A percentile compares a stretch with the other conserved stretches of the same genome.
Conservation (phyloP, 305 asterid genomes). For the Fraxinus nigra region DNA sequence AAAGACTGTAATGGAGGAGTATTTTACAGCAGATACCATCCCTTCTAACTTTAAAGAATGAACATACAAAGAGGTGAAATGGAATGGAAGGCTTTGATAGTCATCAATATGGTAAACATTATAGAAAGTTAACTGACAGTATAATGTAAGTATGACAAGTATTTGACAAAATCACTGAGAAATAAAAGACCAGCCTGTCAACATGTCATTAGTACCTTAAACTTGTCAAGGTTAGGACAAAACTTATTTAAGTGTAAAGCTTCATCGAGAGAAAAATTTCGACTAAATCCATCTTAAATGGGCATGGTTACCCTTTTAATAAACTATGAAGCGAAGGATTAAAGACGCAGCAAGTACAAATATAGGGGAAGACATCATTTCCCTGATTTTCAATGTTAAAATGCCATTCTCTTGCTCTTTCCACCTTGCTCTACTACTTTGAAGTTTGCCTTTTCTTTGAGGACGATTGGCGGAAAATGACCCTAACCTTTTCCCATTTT, state of each 20-base stretch:
- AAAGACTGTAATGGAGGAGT: conserved; percentile 50
- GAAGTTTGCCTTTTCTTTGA: background rate
- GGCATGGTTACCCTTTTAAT: conserved; percentile 56
- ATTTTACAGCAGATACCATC: conserved; percentile 54
- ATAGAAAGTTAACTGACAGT: background rate
- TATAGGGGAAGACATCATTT: conserved; percentile 43
- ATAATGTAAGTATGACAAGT: background rate
- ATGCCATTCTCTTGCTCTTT: conserved; percentile 6
- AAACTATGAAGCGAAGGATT: conserved; percentile 44
- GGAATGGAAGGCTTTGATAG: background rate
- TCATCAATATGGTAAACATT: background rate
- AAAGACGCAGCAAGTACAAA: conserved; percentile 42
- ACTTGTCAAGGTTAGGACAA: background rate
- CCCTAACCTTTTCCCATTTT: background rate
- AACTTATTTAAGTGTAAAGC: background rate
- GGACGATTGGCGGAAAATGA: background rate
- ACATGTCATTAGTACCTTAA: background rate
- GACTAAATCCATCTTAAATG: too few species aligned
- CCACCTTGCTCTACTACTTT: background rate
- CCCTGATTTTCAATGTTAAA: conserved; percentile 23
- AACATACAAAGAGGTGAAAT: conserved; percentile 18
- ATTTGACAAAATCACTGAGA: background rate
- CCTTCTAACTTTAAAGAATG: conserved; percentile 50
- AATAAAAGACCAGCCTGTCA: background rate
- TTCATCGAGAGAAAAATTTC: background rate